Percentiles rank a stretch among this genome's conserved stretches.
These are phyloP conservation scores for Elasticomyces elasticus DNA, from an alignment of 495 filamentous ascomycete species.

Conservation along the genomic window DNA sequence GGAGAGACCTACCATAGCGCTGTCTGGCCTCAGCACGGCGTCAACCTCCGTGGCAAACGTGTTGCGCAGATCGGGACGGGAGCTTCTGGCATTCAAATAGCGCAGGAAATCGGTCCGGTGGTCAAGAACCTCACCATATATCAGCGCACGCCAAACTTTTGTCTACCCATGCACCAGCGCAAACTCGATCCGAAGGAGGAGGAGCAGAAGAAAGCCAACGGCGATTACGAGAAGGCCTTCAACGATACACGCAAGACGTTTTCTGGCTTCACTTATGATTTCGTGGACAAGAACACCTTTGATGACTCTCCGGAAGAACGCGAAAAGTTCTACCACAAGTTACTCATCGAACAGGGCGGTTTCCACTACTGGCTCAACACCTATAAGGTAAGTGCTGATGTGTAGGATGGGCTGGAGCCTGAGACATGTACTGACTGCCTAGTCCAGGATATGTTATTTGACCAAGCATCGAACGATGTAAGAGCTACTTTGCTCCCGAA, in stretches of 20 bases:
- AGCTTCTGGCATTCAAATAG: constrained; percentile 39
- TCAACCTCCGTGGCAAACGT: constrained; percentile 43
- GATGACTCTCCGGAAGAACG: constrained; percentile 40
- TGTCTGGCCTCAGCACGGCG: constrained; percentile 46
- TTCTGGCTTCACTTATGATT: constrained; percentile 38
- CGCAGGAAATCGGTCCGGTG: constrained; percentile 36
- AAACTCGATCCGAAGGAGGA: constrained; percentile 19
- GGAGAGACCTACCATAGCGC: constrained; percentile 47
- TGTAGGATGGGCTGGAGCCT: no score
- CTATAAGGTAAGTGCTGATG: no score
- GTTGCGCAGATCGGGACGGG: constrained; percentile 53
- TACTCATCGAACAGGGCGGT: constrained; percentile 40
- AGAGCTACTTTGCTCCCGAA: no score
- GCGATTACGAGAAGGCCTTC: constrained; percentile 14
- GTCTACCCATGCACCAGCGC: constrained; percentile 25
- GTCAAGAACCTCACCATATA: constrained; percentile 39
- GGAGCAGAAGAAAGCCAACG: constrained; percentile 16
- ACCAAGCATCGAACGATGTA: constrained; percentile 37
- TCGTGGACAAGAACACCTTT: constrained; percentile 34
- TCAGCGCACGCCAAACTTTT: constrained; percentile 33
- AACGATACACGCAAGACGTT: constrained; percentile 29
- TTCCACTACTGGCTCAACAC: constrained; percentile 41
- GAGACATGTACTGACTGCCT: no score
- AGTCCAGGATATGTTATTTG: constrained; percentile 41
- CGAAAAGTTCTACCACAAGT: constrained; percentile 37